These are phyloP conservation scores for Colletotrichum siamense DNA, from an alignment of 2,329 filamentous ascomycete genomes.

Conservation along the genomic window DNA sequence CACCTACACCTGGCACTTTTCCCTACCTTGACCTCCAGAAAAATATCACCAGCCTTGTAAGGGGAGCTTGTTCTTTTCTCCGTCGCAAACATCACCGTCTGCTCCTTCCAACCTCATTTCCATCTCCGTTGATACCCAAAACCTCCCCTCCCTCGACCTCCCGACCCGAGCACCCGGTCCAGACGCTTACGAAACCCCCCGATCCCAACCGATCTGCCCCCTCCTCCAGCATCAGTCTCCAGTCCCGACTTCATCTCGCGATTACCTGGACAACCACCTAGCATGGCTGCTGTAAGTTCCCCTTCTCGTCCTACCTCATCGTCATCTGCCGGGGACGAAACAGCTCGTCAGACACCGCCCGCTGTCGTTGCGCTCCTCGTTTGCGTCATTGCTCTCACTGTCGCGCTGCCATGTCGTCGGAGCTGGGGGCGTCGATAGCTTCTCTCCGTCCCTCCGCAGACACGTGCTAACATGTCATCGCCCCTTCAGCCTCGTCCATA, in stretches of 20 bases:
- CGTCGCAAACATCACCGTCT: slow-evolving; percentile 24
- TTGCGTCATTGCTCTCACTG: not conserved
- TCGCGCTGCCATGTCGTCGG: not conserved
- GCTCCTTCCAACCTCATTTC: slow-evolving; percentile 14
- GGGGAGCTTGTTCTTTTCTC: slow-evolving; percentile 20
- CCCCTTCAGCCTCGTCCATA: slow-evolving; percentile 43
- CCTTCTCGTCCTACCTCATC: not conserved
- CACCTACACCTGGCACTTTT: slow-evolving; percentile 23
- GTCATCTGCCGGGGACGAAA: not conserved
- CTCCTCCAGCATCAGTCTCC: slow-evolving; percentile 4
- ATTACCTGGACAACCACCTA: slow-evolving; percentile 19
- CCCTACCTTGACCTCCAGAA: slow-evolving; percentile 23
- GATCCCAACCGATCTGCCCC: slow-evolving; percentile 9
- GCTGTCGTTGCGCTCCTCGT: not conserved
- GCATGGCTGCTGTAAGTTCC: slow-evolving; percentile 24
- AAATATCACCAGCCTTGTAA: slow-evolving; percentile 27
- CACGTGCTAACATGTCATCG: slow-evolving; percentile 16
- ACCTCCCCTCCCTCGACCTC: not conserved
- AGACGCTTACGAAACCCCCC: slow-evolving; percentile 9
- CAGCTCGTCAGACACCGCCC: no score
- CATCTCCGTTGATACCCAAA: slow-evolving; percentile 26
- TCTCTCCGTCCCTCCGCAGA: not conserved
- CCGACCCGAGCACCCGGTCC: slow-evolving; percentile 13
- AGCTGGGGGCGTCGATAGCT: slow-evolving; percentile 2
- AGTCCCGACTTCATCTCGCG: slow-evolving; percentile 10